Conservation (phyloP, 768 basidiomycete species). For the Russula brevipes region DNA sequence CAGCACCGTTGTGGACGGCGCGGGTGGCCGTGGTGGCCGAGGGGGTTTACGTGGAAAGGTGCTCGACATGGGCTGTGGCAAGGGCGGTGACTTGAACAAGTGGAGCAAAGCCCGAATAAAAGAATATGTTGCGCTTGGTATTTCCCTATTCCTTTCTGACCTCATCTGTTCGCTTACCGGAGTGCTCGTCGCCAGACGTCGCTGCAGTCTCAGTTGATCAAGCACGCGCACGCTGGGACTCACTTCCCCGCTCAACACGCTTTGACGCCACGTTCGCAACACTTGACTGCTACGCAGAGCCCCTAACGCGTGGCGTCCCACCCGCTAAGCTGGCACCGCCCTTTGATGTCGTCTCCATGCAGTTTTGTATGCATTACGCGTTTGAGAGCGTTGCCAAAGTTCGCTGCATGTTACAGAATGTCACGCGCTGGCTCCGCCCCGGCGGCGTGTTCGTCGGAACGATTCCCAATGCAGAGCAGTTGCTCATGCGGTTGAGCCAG, state of each 20-base stretch:
- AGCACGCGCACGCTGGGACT: conserved; percentile 67
- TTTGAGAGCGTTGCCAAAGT: conserved; percentile 88
- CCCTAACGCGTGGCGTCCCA: conserved; percentile 64
- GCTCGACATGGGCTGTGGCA: conserved; percentile 97
- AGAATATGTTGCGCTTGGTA: conserved; percentile 80
- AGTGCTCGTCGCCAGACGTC: conserved; percentile 54
- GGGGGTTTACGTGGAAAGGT: conserved; percentile 58
- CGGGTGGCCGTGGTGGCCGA: conserved; percentile 30
- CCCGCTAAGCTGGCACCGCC: conserved; percentile 54
- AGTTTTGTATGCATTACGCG: conserved; percentile 99
- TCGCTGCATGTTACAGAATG: conserved; percentile 90
- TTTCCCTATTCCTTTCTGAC: conserved; percentile 27
- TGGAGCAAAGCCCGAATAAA: conserved; percentile 84
- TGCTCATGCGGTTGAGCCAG: conserved; percentile 68
- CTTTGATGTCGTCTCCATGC: conserved; percentile 96
- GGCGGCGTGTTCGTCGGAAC: conserved; percentile 98
- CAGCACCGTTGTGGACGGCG: conserved; percentile 20
- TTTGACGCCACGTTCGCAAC: conserved; percentile 81
- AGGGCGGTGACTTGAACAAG: conserved; percentile 94
- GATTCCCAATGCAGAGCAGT: conserved; percentile 79
- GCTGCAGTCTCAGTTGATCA: conserved; percentile 86
- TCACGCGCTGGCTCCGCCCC: conserved; percentile 65
- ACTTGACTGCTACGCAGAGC: conserved; percentile 80
- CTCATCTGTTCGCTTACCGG: conserved; percentile 7
- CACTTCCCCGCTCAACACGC: conserved; percentile 42